Conservation (phyloP, 768 basidiomycete genomes). For the Rossbeevera mucosa region DNA sequence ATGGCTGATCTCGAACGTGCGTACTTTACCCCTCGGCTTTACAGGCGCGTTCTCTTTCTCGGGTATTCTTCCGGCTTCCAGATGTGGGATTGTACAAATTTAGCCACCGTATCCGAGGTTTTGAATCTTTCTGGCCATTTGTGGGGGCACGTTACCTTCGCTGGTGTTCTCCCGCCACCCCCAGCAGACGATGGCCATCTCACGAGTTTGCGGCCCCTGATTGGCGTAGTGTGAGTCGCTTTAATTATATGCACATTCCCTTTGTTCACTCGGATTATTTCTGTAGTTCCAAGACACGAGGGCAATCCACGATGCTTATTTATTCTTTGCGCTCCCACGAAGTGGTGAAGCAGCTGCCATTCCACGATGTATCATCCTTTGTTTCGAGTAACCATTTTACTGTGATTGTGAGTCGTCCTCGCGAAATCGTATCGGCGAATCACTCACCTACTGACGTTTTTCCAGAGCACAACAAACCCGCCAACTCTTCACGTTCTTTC, state of each 20-base stretch:
- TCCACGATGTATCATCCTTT: constrained; percentile 43
- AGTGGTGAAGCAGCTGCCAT: constrained; percentile 44
- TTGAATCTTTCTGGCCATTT: constrained; percentile 42
- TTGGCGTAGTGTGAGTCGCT: constrained; percentile 33
- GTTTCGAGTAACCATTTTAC: constrained; percentile 46
- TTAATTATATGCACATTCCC: background rate
- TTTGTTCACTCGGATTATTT: constrained; percentile 2
- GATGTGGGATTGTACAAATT: constrained; percentile 58
- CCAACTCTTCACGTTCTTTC: constrained; percentile 54
- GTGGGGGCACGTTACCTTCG: constrained; percentile 36
- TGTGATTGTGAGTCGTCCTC: constrained; percentile 49
- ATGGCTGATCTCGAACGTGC: background rate
- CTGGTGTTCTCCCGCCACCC: constrained; percentile 38
- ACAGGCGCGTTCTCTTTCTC: constrained; percentile 47
- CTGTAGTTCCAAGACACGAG: constrained; percentile 22
- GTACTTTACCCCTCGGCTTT: constrained; percentile 2
- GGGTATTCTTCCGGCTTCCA: constrained; percentile 52
- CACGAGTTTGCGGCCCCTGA: constrained; percentile 30
- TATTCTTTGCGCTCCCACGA: constrained; percentile 48
- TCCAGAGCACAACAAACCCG: constrained; percentile 55
- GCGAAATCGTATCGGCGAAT: background rate
- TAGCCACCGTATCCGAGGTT: constrained; percentile 48
- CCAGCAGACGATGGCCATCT: constrained; percentile 26
- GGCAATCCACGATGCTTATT: constrained; percentile 32
- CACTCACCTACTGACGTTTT: background rate